These are phyloP conservation scores for Amyloporia xantha DNA, from an alignment of 768 basidiomycete genomes.

Conservation along the genomic window DNA sequence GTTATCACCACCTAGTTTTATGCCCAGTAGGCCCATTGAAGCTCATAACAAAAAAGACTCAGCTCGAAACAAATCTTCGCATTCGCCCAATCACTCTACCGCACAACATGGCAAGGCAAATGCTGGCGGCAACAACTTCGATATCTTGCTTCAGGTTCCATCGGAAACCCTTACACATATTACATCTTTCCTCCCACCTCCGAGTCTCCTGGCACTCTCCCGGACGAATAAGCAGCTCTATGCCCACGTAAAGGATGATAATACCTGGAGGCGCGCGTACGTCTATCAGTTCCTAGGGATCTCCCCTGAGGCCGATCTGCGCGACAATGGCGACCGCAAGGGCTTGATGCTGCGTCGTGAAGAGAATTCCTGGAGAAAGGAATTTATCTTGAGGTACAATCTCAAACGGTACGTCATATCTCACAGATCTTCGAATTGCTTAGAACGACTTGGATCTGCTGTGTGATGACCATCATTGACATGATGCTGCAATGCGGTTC, in stretches of 20 bases:
- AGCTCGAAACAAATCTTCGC: conserved; percentile 24
- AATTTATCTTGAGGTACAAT: conserved; percentile 54
- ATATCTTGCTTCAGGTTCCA: conserved; percentile 46
- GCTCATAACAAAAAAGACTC: conserved; percentile 32
- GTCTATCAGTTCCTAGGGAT: conserved; percentile 60
- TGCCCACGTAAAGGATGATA: conserved; percentile 68
- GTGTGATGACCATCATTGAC: conserved; percentile 3
- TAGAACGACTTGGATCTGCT: too few species aligned
- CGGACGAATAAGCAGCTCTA: conserved; percentile 45
- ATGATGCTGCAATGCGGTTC: conserved; percentile 7
- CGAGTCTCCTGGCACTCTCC: conserved; percentile 51
- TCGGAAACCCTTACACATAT: conserved; percentile 70
- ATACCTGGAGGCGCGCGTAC: conserved; percentile 76
- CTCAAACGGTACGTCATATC: conserved; percentile 41
- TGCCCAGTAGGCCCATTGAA: conserved; percentile 53
- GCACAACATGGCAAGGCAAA: conserved; percentile 45
- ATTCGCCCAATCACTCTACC: conserved; percentile 22
- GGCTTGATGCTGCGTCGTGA: conserved; percentile 49
- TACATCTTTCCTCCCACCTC: conserved; percentile 65
- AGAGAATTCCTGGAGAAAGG: conserved; percentile 60
- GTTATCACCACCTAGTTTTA: conserved; percentile 40
- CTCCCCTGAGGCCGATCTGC: conserved; percentile 53
- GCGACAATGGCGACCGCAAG: conserved; percentile 27
- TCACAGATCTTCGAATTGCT: not conserved
- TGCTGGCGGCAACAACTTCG: conserved; percentile 11